Base-by-base conservation (phyloP, 1,284 basidiomycete genomes). In the Heterobasidion irregulare region DNA sequence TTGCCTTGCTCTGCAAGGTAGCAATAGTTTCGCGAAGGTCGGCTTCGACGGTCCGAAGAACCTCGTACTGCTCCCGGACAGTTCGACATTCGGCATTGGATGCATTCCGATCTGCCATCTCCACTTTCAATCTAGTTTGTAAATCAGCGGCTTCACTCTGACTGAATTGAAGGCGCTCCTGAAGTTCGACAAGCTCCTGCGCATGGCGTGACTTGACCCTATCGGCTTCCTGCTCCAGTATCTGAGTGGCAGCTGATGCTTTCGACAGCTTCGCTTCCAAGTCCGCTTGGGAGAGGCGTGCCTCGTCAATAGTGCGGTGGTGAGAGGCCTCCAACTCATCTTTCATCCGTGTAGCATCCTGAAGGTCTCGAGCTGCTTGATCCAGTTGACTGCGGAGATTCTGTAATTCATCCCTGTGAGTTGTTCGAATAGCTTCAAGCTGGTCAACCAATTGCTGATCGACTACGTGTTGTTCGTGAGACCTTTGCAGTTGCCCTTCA, bases 41-140 rank as follows among this genome's bases (percentile, higher is more conserved):
- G 12, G 56, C 63, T 8, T 67, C 62, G 16, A 62, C 62, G 35
- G 60, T 57, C 10, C 15, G 36, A 2, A 68, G 68, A 50, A 63
- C 59, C 26, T 68, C 64, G 13, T 56, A 61, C 54, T 64, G 65
- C 54, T 61, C 59, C 7, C 54, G 48, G 12, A 61, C 63, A 8
- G 53, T 56, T n/a, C 56, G 61, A 19, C 66, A 53, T 52, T 68
- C 66, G 4, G 57, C 51, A 32, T 62, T 60, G 32, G 65, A 62
- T 6, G 59, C 50, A 18, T 33, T 49, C 9, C 47, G 49, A 2
- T n/a, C 19, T 12, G 15, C 66, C 13, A 66, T 65, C 54, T 75
- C 67, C 4, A 69, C 65, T 57, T 72, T 67, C 3, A 83, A 64
- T 32, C 68, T 64, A 19, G 59, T 56, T 18, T 58, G 58, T 16